Conservation (phyloP, 139 green algal genomes). For the Spirogloea muscicola region DNA sequence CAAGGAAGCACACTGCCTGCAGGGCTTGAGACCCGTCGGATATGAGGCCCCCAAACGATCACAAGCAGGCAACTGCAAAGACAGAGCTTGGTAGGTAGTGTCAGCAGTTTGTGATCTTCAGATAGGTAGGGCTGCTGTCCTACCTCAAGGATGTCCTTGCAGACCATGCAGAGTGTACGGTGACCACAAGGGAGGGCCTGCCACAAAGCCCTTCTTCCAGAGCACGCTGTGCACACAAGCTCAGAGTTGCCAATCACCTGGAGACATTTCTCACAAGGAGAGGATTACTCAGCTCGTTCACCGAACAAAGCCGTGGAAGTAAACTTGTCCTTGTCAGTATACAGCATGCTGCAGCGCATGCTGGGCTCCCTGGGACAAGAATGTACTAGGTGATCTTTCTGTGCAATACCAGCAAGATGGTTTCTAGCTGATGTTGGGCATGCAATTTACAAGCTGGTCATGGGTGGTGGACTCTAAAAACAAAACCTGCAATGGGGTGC, state of each 20-base stretch:
- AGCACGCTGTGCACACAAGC: background rate
- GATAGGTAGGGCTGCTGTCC: no score
- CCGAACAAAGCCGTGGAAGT: background rate
- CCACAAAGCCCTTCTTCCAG: background rate
- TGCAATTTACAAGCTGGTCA: no score
- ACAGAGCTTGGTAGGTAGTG: no score
- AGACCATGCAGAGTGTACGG: background rate
- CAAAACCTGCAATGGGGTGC: no score
- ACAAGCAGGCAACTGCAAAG: no score
- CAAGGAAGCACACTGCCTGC: no score
- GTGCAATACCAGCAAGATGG: no score
- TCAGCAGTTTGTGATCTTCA: no score
- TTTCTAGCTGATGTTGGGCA: no score
- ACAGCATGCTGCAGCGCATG: background rate
- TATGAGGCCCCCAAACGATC: no score
- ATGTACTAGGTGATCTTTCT: constrained; percentile 1
- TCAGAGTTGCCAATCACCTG: background rate
- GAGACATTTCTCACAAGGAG: background rate
- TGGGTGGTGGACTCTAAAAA: no score
- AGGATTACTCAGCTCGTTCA: background rate
- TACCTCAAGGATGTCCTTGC: constrained; percentile 5
- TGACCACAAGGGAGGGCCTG: constrained; percentile 6
- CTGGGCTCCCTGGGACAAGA: background rate
- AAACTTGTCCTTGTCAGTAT: background rate
- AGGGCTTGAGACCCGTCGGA: no score